phyloP scores from a whole-genome alignment of 2,329 filamentous ascomycete genomes.

The Penicillium griseofulvum region DNA sequence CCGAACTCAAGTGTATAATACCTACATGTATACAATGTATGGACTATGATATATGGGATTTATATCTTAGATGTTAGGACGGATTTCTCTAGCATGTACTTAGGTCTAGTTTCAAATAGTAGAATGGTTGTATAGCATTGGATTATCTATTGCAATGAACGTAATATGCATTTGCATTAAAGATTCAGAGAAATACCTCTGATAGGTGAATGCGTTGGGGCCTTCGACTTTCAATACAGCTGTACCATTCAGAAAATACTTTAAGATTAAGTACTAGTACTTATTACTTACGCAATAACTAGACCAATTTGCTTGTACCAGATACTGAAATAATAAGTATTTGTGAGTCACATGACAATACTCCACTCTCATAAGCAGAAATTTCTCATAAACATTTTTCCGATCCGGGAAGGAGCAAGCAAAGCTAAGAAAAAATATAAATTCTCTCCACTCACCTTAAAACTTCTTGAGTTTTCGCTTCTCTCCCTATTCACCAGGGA shows the following conservation, averaged over 20 bases:
- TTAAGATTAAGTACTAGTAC: neutral
- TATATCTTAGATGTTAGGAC: neutral
- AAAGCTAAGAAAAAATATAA: conserved; percentile 24
- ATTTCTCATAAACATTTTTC: conserved; percentile 19
- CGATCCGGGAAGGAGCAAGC: conserved; percentile 20
- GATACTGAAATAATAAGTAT: accelerated
- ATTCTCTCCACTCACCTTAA: conserved; percentile 1
- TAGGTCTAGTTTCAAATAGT: neutral
- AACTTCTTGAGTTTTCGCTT: conserved; percentile 5
- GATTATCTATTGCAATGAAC: neutral
- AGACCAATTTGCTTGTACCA: neutral
- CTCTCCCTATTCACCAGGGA: conserved; percentile 16
- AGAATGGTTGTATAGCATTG: neutral
- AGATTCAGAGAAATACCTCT: neutral
- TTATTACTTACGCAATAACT: too few species aligned
- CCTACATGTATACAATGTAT: neutral
- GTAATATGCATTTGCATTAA: neutral
- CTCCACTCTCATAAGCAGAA: conserved; percentile 2
- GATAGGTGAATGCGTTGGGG: neutral
- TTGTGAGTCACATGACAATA: neutral
- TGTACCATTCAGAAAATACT: neutral
- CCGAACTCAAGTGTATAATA: conserved; percentile 1
- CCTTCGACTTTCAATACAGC: neutral
- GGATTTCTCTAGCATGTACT: neutral
- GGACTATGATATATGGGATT: neutral